A percentile compares a stretch with the other conserved stretches of the same genome.
These are phyloP conservation scores for Pestalotiopsis sp. DNA, from an alignment of 2,329 filamentous ascomycete species.

Conservation along the genomic window DNA sequence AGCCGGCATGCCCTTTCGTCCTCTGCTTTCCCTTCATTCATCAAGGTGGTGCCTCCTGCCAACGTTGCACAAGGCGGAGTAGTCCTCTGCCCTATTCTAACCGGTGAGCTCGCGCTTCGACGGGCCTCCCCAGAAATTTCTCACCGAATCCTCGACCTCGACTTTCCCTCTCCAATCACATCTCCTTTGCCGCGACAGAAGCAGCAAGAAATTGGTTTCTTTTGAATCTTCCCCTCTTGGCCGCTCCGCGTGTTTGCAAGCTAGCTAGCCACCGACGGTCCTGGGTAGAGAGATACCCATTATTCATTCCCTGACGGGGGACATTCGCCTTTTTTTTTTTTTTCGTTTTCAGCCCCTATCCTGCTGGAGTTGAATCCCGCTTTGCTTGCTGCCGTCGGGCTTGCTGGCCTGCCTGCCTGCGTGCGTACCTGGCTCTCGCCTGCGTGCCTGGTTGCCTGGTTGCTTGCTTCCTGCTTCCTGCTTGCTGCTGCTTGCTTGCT, in stretches of 20 bases:
- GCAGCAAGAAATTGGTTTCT: constrained; percentile 10
- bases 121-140: constrained; percentile 11
- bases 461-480: not conserved
- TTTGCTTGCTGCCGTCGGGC: not conserved
- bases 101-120: constrained; percentile 11
- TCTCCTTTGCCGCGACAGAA: constrained; percentile 2
- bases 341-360: constrained; percentile 12
- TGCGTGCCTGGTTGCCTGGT: not conserved
- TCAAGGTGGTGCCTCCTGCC: constrained; percentile 9
- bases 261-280: not conserved
- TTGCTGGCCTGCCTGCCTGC: not conserved
- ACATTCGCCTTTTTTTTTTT: not conserved
- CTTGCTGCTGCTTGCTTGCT: not conserved
- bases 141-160: constrained; percentile 14
- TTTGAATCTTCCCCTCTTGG: constrained; percentile 10
- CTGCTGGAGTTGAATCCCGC: not conserved
- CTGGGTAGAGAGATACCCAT: not conserved
- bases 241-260: constrained; percentile 14
- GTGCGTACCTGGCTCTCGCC: not conserved
- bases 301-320: not conserved
- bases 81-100: constrained; percentile 11
- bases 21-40: constrained; percentile 10
- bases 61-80: constrained; percentile 13
- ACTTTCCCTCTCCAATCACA: constrained; percentile 12
- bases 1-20: constrained; percentile 3